Evolutionary conservation across 441 rosid genomes (phyloP).

Genomic region (Brassica balearica): DNA sequence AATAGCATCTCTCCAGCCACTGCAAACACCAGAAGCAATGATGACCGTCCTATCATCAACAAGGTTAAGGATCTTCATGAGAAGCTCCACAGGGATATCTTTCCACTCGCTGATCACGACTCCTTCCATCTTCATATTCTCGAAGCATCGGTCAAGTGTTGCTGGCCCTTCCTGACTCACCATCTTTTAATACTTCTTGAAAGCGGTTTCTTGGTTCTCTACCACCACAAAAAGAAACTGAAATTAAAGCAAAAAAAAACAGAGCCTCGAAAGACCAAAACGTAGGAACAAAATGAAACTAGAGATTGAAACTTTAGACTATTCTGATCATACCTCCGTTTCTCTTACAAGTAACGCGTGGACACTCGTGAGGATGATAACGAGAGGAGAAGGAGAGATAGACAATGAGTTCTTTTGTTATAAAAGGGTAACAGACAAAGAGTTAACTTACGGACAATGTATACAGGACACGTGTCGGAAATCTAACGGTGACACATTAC

Average conservation of each 20-base stretch:
- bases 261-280: slow-evolving; percentile 20
- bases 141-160: slow-evolving; percentile 20
- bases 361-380: slow-evolving; percentile 5
- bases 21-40: slow-evolving; percentile 82
- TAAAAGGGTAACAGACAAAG: slow-evolving; percentile 4
- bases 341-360: neutral
- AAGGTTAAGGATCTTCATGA: slow-evolving; percentile 70
- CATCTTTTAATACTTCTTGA: slow-evolving; percentile 24
- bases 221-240: slow-evolving; percentile 28
- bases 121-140: slow-evolving; percentile 42
- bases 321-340: neutral
- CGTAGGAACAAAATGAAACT: neutral
- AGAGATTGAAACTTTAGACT: neutral
- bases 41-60: slow-evolving; percentile 84
- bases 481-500: neutral
- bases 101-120: slow-evolving; percentile 70
- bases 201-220: slow-evolving; percentile 34
- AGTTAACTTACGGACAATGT: slow-evolving; percentile 1
- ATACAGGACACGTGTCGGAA: neutral
- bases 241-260: neutral
- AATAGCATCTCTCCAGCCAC: slow-evolving; percentile 92
- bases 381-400: neutral
- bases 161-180: slow-evolving; percentile 23
- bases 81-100: slow-evolving; percentile 87
- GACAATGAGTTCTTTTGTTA: neutral